Percentiles rank a stretch among this genome's conserved stretches.
phyloP scores from a whole-genome alignment of 352 stramenopile species.

The Pythium apleroticum region DNA sequence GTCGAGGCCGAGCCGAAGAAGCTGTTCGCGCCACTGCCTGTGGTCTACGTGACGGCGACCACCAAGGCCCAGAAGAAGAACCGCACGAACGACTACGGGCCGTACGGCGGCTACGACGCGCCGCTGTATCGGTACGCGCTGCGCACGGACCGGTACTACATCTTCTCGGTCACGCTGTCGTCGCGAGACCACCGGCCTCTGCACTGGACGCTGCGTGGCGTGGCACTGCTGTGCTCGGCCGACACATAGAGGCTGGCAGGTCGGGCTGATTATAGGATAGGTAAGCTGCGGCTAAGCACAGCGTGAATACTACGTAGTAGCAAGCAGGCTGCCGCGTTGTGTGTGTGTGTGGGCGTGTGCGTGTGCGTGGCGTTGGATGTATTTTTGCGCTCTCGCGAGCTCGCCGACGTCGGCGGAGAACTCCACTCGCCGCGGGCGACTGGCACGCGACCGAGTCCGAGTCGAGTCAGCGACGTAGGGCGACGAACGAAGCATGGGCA shows the following conservation, averaged over 20 bases:
- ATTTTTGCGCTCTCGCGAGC: neutral
- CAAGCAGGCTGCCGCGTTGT: neutral
- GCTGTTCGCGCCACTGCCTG: constrained; percentile 66
- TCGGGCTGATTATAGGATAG: neutral
- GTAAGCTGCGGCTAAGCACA: neutral
- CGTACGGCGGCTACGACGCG: constrained; percentile 76
- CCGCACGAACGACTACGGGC: constrained; percentile 65
- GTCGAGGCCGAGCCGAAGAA: constrained; percentile 80
- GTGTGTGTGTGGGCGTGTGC: no score
- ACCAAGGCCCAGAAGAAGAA: constrained; percentile 80
- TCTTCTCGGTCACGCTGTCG: constrained; percentile 75
- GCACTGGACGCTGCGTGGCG: constrained; percentile 75
- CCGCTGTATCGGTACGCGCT: constrained; percentile 78
- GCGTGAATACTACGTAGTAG: neutral
- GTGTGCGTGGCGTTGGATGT: neutral
- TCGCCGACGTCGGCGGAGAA: neutral
- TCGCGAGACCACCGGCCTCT: constrained; percentile 72
- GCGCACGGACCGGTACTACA: constrained; percentile 73
- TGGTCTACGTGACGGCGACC: constrained; percentile 76
- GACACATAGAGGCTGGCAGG: constrained; percentile 35
- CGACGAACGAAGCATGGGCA: constrained; percentile 34
- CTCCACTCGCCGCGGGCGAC: neutral
- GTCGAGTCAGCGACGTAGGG: neutral
- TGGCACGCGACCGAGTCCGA: neutral
- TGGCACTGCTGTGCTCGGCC: constrained; percentile 67